phyloP scores from a whole-genome alignment of 2,329 filamentous ascomycete genomes.

The Aspergillus sp. region DNA sequence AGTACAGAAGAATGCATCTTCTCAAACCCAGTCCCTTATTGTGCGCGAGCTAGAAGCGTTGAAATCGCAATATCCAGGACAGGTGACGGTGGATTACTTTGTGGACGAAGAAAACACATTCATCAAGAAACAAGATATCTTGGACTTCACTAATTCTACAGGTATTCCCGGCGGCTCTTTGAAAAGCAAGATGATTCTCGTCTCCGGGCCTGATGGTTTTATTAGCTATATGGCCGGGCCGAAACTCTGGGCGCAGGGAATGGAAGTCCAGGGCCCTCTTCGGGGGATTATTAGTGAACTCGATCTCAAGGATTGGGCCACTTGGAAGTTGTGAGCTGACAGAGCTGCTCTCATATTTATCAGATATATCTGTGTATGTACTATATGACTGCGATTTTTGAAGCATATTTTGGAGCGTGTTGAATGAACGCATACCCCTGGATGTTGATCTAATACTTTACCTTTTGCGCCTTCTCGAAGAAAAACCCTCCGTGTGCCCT shows the following conservation, averaged over 20 bases:
- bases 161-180: constrained; percentile 15
- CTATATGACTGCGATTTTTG: neutral
- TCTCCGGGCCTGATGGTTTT: constrained; percentile 89
- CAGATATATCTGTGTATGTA: neutral
- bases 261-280: constrained; percentile 66
- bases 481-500: neutral
- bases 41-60: constrained; percentile 57
- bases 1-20: constrained; percentile 2
- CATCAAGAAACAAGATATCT: constrained; percentile 51
- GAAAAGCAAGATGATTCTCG: constrained; percentile 53
- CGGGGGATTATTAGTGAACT: constrained; percentile 59
- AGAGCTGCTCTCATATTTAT: neutral
- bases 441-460: neutral
- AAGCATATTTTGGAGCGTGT: constrained; percentile 1
- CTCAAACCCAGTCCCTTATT: constrained; percentile 32
- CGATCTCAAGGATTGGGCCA: constrained; percentile 48
- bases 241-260: constrained; percentile 65
- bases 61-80: constrained; percentile 48
- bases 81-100: constrained; percentile 62
- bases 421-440: constrained; percentile 1
- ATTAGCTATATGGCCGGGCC: constrained; percentile 69
- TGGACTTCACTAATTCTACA: constrained; percentile 20
- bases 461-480: neutral
- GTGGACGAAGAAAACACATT: constrained; percentile 70
- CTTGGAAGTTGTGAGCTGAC: constrained; percentile 47